These are phyloP conservation scores for Kokia cookei DNA, from an alignment of 441 rosid genomes.

Conservation along the genomic window DNA sequence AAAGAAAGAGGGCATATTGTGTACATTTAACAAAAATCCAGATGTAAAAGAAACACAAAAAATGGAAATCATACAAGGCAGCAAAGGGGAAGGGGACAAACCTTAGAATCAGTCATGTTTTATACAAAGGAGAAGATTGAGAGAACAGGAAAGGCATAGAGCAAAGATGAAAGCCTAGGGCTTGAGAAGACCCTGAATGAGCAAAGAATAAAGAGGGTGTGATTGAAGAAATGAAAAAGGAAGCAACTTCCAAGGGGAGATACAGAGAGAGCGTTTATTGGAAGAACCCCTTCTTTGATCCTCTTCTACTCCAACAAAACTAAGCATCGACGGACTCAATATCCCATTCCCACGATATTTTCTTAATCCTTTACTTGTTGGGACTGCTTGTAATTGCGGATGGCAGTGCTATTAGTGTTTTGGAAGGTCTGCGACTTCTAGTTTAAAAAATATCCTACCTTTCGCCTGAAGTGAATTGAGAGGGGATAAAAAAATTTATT, in stretches of 20 bases:
- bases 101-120: constrained; percentile 75
- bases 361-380: background rate
- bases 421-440: background rate
- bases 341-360: background rate
- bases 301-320: constrained; percentile 24
- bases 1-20: background rate
- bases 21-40: background rate
- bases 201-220: constrained; percentile 27
- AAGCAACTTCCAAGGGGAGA: constrained; percentile 13
- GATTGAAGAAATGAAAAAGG: constrained; percentile 76
- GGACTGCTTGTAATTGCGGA: background rate
- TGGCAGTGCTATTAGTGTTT: background rate
- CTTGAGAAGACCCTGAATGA: constrained; percentile 46
- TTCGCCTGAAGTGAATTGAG: too few species aligned
- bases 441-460: too few species aligned
- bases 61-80: background rate
- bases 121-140: constrained; percentile 17
- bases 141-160: constrained; percentile 22
- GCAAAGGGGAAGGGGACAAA: constrained; percentile 1
- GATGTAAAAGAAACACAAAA: background rate
- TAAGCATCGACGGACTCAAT: constrained; percentile 34
- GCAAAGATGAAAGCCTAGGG: constrained; percentile 31
- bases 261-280: constrained; percentile 50
- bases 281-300: constrained; percentile 34
- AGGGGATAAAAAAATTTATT: too few species aligned